Evolutionary conservation across 768 basidiomycete species (phyloP), one percentile per base, ranked within the genome.

Genomic region (Lanmaoa pseudosensibilis): DNA sequence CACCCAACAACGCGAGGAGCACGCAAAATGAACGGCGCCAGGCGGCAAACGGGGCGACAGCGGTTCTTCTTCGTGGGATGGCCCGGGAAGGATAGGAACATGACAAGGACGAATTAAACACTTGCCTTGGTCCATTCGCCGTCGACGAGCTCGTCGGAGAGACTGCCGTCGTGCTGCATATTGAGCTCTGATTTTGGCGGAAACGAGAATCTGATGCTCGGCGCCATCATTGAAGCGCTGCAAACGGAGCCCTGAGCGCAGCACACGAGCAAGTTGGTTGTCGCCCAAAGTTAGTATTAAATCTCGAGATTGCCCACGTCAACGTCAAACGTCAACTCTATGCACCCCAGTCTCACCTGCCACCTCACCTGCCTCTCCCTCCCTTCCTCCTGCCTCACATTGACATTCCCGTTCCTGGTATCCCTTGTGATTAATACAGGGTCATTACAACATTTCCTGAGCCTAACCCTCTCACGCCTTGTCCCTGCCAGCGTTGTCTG

Each of bases 51-150:
- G 23, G n/a, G 21, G 36, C 41, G 13, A 36, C 27, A n/a, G 15
- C 34, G 41, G 50, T 16, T 13, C 38, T 52, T 63, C 48, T 32
- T 44, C 55, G 58, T 56, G 62, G 62, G 60, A 58, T 32, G 19
- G 27, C 37, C 11, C 36, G 41, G 40, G 21, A 18, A 13, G n/a
- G 12, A 46, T 30, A 46, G 45, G 45, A 46, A 30, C 44, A n/a
- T n/a, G n/a, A n/a, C n/a, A n/a, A n/a, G n/a, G 8, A 32, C 18
- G n/a, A 18, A 10, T 6, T 2, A 16, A 52, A 41, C 4, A 61
- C 68, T 59, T 33, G 54, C 69, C 69, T 66, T 65, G 2, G 63
- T 65, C 68, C 68, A 63, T 23, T 54, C 68, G 25, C 41, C 60
- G 25, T 62, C 61, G 27, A 55, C 59, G 34, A 49, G 32, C 44